These are phyloP conservation scores for Dioscorea cayenensis DNA, from an alignment of 116 monocot species.

Conservation along the genomic window DNA sequence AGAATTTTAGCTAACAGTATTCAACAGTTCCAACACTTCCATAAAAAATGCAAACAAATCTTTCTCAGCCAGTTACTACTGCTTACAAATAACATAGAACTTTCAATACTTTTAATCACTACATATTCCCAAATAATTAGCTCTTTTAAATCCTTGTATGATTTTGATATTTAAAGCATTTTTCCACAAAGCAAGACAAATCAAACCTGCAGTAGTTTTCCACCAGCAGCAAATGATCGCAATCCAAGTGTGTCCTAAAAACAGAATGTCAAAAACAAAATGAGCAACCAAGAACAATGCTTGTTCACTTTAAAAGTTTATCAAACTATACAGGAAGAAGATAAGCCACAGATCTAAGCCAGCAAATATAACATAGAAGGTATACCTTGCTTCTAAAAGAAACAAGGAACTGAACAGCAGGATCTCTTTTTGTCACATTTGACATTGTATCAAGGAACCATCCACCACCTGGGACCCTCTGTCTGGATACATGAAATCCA, in stretches of 20 bases:
- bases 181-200: background rate
- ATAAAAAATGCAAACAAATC: no score
- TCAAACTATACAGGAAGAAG: background rate
- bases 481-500: conserved; percentile 69
- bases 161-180: background rate
- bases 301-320: background rate
- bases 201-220: conserved; percentile 86
- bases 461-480: conserved; percentile 67
- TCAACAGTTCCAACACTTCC: no score
- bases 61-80: no score
- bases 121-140: background rate
- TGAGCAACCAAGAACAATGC: background rate
- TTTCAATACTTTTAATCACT: no score
- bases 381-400: conserved; percentile 74
- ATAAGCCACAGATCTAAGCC: background rate
- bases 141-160: background rate
- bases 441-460: conserved; percentile 76
- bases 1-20: no score
- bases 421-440: conserved; percentile 86
- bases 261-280: background rate
- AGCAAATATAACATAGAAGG: background rate
- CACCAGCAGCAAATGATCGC: conserved; percentile 87
- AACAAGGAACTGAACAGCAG: conserved; percentile 89
- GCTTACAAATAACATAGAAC: no score
- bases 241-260: conserved; percentile 72